A percentile compares a stretch with the other conserved stretches of the same genome.
These are phyloP conservation scores for Lanmaoa rubissima DNA, from an alignment of 768 basidiomycete species.

Conservation along the genomic window DNA sequence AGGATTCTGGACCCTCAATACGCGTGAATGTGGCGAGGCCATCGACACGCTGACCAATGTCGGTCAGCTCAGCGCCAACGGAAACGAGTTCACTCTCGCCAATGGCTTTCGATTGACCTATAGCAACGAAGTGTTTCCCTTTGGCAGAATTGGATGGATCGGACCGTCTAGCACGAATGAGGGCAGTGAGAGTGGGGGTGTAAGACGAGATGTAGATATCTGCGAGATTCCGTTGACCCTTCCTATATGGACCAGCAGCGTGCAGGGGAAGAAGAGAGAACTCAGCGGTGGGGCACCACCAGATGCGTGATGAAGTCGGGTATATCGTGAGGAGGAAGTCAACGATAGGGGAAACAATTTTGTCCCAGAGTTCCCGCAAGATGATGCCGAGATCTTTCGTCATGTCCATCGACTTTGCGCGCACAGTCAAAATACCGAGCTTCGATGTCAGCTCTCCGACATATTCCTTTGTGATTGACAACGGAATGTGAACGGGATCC, in stretches of 20 bases:
- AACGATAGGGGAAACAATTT: constrained; percentile 11
- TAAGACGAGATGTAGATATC: constrained; percentile 15
- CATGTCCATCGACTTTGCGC: background rate
- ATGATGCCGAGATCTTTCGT: background rate
- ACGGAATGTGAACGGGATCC: background rate
- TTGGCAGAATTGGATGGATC: background rate
- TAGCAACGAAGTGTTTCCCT: background rate
- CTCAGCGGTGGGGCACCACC: constrained; percentile 13
- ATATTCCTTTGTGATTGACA: background rate
- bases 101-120: background rate
- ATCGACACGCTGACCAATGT: background rate
- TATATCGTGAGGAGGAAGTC: background rate
- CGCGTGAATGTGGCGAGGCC: background rate
- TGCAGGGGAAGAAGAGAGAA: constrained; percentile 18
- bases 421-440: background rate
- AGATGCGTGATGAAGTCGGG: background rate
- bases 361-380: constrained; percentile 18
- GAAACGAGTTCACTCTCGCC: background rate
- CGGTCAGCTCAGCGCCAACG: background rate
- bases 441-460: background rate
- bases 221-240: constrained; percentile 3
- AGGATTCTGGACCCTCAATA: background rate
- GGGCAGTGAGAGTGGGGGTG: constrained; percentile 9
- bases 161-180: background rate
- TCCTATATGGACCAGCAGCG: constrained; percentile 13